Evolutionary conservation across 2,329 filamentous ascomycete genomes (phyloP).

Genomic region (Beauveria varroae): DNA sequence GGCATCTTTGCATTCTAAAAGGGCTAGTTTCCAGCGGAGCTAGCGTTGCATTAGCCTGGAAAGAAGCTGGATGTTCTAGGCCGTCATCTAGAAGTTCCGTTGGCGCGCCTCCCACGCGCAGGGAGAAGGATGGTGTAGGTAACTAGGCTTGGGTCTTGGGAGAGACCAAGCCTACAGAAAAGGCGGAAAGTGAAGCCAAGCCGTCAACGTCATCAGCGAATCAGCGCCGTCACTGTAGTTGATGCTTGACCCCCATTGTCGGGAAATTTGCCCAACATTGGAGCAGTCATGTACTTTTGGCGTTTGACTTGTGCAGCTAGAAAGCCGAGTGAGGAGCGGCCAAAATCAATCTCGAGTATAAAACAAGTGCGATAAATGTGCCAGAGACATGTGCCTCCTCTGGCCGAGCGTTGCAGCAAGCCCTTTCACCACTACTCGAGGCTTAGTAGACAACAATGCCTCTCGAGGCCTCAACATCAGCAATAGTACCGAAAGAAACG

Average conservation of each 20-base stretch:
- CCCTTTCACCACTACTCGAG: no score
- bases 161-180: not conserved
- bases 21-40: not conserved
- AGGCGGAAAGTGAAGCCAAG: not conserved
- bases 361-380: no score
- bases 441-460: not conserved
- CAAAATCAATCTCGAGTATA: not conserved
- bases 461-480: not conserved
- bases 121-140: not conserved
- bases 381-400: no score
- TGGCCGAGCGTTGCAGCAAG: no score
- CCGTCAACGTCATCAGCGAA: not conserved
- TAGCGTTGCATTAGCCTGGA: not conserved
- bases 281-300: no score
- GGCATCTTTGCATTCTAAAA: not conserved
- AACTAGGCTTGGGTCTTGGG: no score
- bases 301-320: no score
- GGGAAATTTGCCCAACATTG: not conserved
- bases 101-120: not conserved
- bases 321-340: not conserved
- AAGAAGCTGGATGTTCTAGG: not conserved
- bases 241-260: not conserved
- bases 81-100: constrained; percentile 5
- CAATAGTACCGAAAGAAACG: no score
- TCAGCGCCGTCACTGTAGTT: not conserved